Conservation (phyloP, 2,329 filamentous ascomycete genomes). For the Fusarium annulatum region DNA sequence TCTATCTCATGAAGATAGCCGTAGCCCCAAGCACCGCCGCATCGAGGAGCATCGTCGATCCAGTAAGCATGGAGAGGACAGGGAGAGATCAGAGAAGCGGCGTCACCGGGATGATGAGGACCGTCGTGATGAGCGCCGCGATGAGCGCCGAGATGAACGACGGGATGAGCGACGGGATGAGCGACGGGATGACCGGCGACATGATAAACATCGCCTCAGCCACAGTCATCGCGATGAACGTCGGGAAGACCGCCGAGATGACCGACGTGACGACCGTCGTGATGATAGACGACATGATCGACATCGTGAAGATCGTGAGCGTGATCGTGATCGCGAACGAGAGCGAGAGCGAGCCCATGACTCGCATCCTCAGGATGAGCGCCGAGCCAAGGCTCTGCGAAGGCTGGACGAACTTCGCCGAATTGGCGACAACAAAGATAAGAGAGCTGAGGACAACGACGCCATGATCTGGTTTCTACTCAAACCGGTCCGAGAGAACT, state of each 20-base stretch:
- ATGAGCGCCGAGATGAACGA: conserved; percentile 38
- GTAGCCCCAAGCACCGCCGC: conserved; percentile 57
- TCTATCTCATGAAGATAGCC: conserved; percentile 58
- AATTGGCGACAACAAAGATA: conserved; percentile 62
- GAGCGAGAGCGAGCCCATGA: conserved; percentile 44
- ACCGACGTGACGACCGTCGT: conserved; percentile 37
- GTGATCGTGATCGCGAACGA: conserved; percentile 40
- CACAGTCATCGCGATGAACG: conserved; percentile 37
- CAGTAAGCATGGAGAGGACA: conserved; percentile 52
- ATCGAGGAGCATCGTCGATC: conserved; percentile 54
- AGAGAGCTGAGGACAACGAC: conserved; percentile 58
- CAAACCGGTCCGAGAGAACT: conserved; percentile 69
- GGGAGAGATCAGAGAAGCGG: conserved; percentile 48
- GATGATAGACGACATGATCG: conserved; percentile 36
- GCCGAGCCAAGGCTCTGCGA: conserved; percentile 54
- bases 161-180: conserved; percentile 19
- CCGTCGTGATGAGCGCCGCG: conserved; percentile 36
- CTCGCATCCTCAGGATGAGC: conserved; percentile 53
- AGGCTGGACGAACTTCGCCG: conserved; percentile 57
- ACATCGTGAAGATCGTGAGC: conserved; percentile 40
- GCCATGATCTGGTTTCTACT: conserved; percentile 62
- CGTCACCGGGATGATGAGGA: conserved; percentile 41
- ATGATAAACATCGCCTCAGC: conserved; percentile 39
- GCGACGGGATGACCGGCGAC: conserved; percentile 26
- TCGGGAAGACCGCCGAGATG: conserved; percentile 30